These are phyloP conservation scores for Stagonosporopsis cucurbitacearum DNA, from an alignment of 2,329 filamentous ascomycete genomes.

Conservation along the genomic window DNA sequence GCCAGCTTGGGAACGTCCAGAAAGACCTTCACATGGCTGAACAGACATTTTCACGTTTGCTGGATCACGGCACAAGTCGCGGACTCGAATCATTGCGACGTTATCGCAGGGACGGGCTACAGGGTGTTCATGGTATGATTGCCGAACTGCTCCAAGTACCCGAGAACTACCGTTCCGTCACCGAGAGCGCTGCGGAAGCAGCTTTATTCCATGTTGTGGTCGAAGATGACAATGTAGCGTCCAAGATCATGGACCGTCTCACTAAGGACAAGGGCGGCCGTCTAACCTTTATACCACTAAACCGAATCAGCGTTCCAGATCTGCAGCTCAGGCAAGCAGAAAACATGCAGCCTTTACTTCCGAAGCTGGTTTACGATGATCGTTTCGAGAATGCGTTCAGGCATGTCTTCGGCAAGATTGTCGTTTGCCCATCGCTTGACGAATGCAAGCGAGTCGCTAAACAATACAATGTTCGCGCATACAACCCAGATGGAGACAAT, in stretches of 20 bases:
- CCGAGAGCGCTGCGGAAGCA: slow-evolving; percentile 90
- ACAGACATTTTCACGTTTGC: slow-evolving; percentile 77
- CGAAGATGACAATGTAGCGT: slow-evolving; percentile 87
- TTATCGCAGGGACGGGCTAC: slow-evolving; percentile 78
- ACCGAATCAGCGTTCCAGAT: slow-evolving; percentile 73
- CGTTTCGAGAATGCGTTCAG: slow-evolving; percentile 85
- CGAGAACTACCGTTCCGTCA: slow-evolving; percentile 84
- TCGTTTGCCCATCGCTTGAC: slow-evolving; percentile 88
- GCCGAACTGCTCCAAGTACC: slow-evolving; percentile 90
- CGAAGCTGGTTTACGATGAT: slow-evolving; percentile 80
- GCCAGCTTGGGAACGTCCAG: slow-evolving; percentile 75
- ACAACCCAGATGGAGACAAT: slow-evolving; percentile 92
- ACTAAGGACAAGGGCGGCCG: slow-evolving; percentile 81
- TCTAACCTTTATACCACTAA: slow-evolving; percentile 93
- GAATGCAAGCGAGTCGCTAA: slow-evolving; percentile 90
- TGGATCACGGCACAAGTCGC: slow-evolving; percentile 86
- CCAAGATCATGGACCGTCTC: slow-evolving; percentile 78
- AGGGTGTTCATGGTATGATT: slow-evolving; percentile 89
- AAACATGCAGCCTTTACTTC: slow-evolving; percentile 86
- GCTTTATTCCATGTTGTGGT: slow-evolving; percentile 97
- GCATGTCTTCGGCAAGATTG: slow-evolving; percentile 94
- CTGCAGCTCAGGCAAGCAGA: slow-evolving; percentile 82
- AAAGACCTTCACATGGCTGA: slow-evolving; percentile 81
- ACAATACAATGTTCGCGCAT: slow-evolving; percentile 88
- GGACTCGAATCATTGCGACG: slow-evolving; percentile 87